Base-by-base conservation (phyloP, 1,284 basidiomycete genomes). In the Fomitopsis pinicola region DNA sequence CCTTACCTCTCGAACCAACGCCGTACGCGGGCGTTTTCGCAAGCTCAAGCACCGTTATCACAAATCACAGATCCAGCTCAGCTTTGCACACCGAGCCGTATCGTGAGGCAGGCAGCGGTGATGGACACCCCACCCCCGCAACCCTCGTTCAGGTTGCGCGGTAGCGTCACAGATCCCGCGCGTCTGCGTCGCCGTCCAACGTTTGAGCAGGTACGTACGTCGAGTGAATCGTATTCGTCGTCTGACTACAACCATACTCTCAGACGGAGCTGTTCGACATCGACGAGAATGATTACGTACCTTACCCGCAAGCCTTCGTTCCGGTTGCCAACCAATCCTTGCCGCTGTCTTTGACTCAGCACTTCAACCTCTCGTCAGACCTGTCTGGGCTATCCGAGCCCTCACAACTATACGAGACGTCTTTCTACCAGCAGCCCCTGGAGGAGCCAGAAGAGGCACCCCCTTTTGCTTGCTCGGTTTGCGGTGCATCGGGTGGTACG, bases 101-200 rank as follows among this genome's bases (percentile, higher is more conserved):
- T 66, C 12, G 35, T 70, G 10, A 67, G 64, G 42, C 59, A 65
- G 4, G 63, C 73, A 35, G 72, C 69, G 19, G 68, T 70, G 56
- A 68, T 87, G 63, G 82, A 86, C 45, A 90, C 88, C 52, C 88
- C 88, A 57, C 87, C 89, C 45, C 87, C 83, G 2, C 88, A 88
- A 66, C 80, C 83, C 55, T 78, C 78, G 66, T 78, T 87, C 57
- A 84, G 84, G 70, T 73, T 87, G 42, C 88, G 85, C 75, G 89
- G 89, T 61, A 85, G 86, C 67, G 74, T 86, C 53, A 91, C 89
- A 5, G 89, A 91, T 69, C 88, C 89, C 22, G 83, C 87, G 12
- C 84, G 86, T 62, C 81, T 83, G 8, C 80, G 88, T 56, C 83
- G 86, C 61, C 81, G 88, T 35, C 84, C 74, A 26, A 57, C 70